Percentiles rank a stretch among this genome's conserved stretches.
Conservation (phyloP, 345 rosid species). For the Nephelium lappaceum region DNA sequence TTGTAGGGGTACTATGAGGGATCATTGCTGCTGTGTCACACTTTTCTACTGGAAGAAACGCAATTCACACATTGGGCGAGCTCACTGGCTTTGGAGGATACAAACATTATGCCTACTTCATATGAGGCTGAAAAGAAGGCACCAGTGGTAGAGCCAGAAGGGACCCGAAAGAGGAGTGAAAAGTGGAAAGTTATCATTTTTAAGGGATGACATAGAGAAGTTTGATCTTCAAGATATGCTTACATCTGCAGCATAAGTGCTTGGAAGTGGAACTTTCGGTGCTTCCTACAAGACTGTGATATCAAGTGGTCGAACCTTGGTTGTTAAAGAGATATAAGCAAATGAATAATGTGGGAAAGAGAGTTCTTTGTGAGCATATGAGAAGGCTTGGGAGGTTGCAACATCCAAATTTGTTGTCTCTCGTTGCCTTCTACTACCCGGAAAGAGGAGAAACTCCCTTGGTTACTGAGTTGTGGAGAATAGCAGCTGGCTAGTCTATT, state of each 20-base stretch:
- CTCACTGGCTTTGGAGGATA: constrained; percentile 18
- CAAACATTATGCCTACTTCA: constrained; percentile 22
- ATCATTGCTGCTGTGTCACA: constrained; percentile 27
- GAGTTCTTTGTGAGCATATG: constrained; percentile 77
- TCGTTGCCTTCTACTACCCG: constrained; percentile 65
- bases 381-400: constrained; percentile 56
- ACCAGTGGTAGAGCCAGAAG: neutral
- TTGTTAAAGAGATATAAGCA: constrained; percentile 83
- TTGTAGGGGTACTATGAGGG: constrained; percentile 26
- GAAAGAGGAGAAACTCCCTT: constrained; percentile 76
- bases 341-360: constrained; percentile 69
- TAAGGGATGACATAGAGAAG: constrained; percentile 48
- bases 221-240: constrained; percentile 77
- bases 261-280: constrained; percentile 86
- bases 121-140: neutral
- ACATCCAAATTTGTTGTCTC: constrained; percentile 61
- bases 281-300: constrained; percentile 70
- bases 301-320: constrained; percentile 38
- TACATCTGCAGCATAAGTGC: constrained; percentile 73
- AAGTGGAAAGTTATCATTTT: constrained; percentile 48
- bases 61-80: neutral
- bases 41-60: constrained; percentile 26
- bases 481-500: constrained; percentile 69
- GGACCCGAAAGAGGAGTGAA: constrained; percentile 29
- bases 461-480: constrained; percentile 52